Base-by-base conservation (phyloP, 2,329 filamentous ascomycete genomes). In the Apiospora hydei region DNA sequence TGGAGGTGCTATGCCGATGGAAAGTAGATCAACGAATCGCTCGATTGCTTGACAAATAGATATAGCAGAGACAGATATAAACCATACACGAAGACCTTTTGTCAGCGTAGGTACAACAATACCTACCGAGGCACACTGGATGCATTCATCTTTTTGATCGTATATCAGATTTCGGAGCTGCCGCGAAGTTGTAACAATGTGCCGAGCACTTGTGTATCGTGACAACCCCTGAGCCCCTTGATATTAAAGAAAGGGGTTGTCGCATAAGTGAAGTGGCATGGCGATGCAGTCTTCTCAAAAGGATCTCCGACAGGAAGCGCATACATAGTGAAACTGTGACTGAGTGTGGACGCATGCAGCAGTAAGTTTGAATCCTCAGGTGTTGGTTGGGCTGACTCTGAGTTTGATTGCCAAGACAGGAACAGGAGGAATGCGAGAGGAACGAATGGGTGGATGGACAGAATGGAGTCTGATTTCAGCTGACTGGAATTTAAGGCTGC, bases 401-500 rank as follows among this genome's bases (percentile, higher is more conserved):
- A 61, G 30, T 38, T 38, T 57, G 13, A 10, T 34, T 57, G 51
- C 49, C 49, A 16, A 30, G 49, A 26, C 49, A 53, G 24, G 10
- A 53, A 26, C 49, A 53, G 24, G 10, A 53, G 53, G 30, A 7
- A 61, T 47, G 18, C 4, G 46, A 34, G 53, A 41, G 16, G 8
- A 41, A 16, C 34, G 10, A 41, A 38, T 24, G 13, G 34, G 34
- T 41, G 34, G 11, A 14, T 4, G n/a, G n/a, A n/a, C n/a, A n/a
- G n/a, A n/a, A n/a, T n/a, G 34, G 53, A 18, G 53, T 64, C 34
- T 64, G 7, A 41, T 13, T 41, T 64, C 57, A 64, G 57, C 57
- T 64, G 57, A 64, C 34, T 64, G 57, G 57, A 41, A 41, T 64
- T 41, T 64, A 64, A 64, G 57, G 57, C 34, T 64, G 57, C 57